Evolutionary conservation across 495 filamentous ascomycete genomes (phyloP), one percentile per base, ranked within the genome.

Genomic region (Evernia prunastri): DNA sequence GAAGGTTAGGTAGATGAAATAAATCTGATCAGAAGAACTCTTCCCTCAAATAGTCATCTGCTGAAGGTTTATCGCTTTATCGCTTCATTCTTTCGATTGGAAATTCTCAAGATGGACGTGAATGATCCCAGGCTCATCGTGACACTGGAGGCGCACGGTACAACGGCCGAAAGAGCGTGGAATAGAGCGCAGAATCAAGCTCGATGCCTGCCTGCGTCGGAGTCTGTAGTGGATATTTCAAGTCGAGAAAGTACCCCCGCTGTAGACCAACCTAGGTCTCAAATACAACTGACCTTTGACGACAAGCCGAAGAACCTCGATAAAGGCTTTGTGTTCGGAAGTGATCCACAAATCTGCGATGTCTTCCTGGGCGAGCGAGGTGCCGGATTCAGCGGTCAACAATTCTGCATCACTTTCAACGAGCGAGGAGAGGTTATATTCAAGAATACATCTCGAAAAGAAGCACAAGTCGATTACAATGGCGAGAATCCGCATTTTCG

Each of bases 381-480:
- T n/a, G n/a, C n/a, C n/a, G n/a, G n/a, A n/a, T n/a, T n/a, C n/a
- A n/a, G n/a, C n/a, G n/a, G n/a, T n/a, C n/a, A n/a, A n/a, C n/a
- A n/a, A n/a, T n/a, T n/a, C n/a, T n/a, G n/a, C n/a, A n/a, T n/a
- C n/a, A n/a, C n/a, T n/a, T n/a, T n/a, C n/a, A n/a, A n/a, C n/a
- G n/a, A n/a, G n/a, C n/a, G n/a, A n/a, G n/a, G n/a, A n/a, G n/a
- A n/a, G n/a, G n/a, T n/a, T n/a, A n/a, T n/a, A n/a, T n/a, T n/a
- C n/a, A n/a, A n/a, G n/a, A n/a, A n/a, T n/a, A n/a, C n/a, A n/a
- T n/a, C n/a, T n/a, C n/a, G n/a, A n/a, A n/a, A n/a, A n/a, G n/a
- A n/a, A n/a, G 49, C n/a, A 54, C 49, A n/a, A 40, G 62, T 64
- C 57, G 39, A 47, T 42, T 64, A 64, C 56, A 47, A 60, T n/a